Evolutionary conservation across 768 basidiomycete species (phyloP).

Genomic region (Suillus bovinus): DNA sequence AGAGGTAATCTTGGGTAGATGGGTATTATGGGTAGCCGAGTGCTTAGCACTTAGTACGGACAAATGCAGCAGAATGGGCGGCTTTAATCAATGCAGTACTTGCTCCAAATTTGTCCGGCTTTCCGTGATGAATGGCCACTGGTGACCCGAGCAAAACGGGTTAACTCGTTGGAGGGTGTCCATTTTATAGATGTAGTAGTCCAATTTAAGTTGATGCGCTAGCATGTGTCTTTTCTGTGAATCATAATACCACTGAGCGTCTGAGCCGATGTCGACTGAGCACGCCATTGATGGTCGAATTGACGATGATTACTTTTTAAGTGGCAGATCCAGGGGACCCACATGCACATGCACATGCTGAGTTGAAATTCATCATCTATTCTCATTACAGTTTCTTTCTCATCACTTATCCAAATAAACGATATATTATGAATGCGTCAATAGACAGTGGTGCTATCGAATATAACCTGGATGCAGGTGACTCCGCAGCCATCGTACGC

Average conservation of each 20-base stretch:
- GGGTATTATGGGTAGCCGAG: background rate
- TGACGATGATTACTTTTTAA: slow-evolving; percentile 12
- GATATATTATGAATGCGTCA: no score
- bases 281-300: slow-evolving; percentile 14
- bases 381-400: no score
- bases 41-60: background rate
- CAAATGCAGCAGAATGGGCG: background rate
- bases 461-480: no score
- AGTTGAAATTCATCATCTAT: background rate
- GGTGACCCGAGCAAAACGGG: background rate
- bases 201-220: background rate
- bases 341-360: background rate
- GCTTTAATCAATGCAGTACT: background rate
- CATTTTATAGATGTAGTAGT: background rate
- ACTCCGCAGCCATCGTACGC: no score
- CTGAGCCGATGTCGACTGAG: slow-evolving; percentile 15
- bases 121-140: background rate
- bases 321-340: background rate
- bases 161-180: background rate
- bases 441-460: no score
- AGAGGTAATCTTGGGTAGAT: background rate
- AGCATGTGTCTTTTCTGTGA: background rate
- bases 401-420: no score
- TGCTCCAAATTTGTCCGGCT: no score
- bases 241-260: background rate